These are phyloP conservation scores for Samsoniella hepiali DNA, from an alignment of 2,329 filamentous ascomycete genomes.

Conservation along the genomic window DNA sequence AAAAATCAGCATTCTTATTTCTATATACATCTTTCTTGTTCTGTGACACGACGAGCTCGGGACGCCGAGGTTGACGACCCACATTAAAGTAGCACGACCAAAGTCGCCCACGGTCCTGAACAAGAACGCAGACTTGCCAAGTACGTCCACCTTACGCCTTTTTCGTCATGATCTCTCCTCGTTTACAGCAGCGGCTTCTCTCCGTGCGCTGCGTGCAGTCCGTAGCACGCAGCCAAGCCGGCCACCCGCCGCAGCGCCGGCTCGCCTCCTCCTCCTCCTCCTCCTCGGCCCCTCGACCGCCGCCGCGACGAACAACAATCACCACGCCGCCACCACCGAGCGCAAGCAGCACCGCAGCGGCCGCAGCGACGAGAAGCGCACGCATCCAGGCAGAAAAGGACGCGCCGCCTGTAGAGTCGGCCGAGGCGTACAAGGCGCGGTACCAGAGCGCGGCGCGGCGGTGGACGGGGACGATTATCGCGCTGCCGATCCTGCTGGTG, in stretches of 20 bases:
- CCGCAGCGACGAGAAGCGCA: constrained; percentile 24
- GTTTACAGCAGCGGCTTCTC: background rate
- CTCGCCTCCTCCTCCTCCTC: constrained; percentile 10
- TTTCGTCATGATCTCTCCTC: background rate
- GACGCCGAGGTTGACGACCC: background rate
- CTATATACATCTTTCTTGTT: background rate
- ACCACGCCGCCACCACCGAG: background rate
- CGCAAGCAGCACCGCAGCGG: background rate
- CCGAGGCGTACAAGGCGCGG: constrained; percentile 39
- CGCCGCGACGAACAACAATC: background rate
- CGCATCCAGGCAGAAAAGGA: constrained; percentile 24
- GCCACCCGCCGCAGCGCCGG: background rate
- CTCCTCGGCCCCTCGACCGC: background rate
- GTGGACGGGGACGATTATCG: constrained; percentile 48
- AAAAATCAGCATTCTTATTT: background rate
- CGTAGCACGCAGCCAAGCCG: background rate
- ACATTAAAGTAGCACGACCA: background rate
- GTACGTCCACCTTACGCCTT: background rate
- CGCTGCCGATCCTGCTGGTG: constrained; percentile 52
- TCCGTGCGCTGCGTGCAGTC: background rate
- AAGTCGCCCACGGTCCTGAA: background rate
- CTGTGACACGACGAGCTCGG: background rate
- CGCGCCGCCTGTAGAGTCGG: constrained; percentile 23
- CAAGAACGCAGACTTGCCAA: background rate
- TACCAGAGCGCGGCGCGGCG: constrained; percentile 44